phyloP scores from a whole-genome alignment of 805 yeast species.

The Wickerhamomyces bovis region DNA sequence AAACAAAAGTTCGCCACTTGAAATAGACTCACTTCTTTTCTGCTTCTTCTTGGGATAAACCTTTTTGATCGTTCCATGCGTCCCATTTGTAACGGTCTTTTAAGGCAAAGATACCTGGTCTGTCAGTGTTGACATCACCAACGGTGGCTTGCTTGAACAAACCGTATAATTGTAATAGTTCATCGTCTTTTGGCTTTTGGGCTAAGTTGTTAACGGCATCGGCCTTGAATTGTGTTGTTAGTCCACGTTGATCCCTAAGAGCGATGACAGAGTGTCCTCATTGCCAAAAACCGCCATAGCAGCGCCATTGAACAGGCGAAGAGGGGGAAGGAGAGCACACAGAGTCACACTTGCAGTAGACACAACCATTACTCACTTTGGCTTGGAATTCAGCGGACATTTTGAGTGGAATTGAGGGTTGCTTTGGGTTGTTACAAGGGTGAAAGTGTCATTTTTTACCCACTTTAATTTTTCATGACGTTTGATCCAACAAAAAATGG shows the following conservation, averaged over 20 bases:
- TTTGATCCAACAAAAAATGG: not conserved
- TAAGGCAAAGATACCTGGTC: constrained; percentile 90
- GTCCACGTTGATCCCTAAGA: not conserved
- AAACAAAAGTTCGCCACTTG: too few species aligned
- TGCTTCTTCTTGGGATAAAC: constrained; percentile 84
- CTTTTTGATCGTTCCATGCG: constrained; percentile 87
- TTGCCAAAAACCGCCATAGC: not conserved
- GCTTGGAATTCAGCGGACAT: constrained; percentile 11
- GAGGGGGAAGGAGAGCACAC: not conserved
- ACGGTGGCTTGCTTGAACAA: constrained; percentile 95
- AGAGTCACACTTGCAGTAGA: not conserved
- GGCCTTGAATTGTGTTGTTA: constrained; percentile 42
- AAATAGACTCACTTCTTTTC: constrained; percentile 49
- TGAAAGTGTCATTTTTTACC: not conserved
- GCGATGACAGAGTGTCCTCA: not conserved
- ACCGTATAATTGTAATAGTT: constrained; percentile 81
- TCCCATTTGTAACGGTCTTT: constrained; percentile 98
- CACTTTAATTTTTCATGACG: not conserved
- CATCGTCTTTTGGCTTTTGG: constrained; percentile 79
- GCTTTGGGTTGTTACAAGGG: not conserved
- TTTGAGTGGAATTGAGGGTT: not conserved
- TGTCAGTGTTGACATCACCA: constrained; percentile 83
- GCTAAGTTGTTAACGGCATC: constrained; percentile 70
- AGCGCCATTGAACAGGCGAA: not conserved
- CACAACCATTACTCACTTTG: not conserved